Evolutionary conservation across 1,284 basidiomycete genomes (phyloP), one percentile per base, ranked within the genome.

Genomic region (Rhodotorula mucilaginosa): DNA sequence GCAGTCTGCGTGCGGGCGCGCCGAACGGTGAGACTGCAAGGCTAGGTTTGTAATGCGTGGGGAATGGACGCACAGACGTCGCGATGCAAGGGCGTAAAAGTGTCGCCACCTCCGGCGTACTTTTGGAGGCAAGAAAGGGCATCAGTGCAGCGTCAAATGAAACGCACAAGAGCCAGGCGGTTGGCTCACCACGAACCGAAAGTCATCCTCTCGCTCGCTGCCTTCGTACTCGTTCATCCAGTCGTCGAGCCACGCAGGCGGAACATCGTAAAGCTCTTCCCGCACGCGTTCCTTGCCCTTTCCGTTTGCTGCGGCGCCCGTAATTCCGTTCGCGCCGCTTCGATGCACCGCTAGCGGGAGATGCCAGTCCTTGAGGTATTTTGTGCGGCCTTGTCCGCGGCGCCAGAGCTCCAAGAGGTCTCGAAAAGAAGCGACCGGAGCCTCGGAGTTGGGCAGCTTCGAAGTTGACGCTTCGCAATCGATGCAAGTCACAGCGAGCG

Each of bases 301-400:
- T 18, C 47, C n/a, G 8, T 52, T 47, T 61, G 44, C 39, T 19
- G 18, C 56, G 29, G 5, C 18, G 29, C 29, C n/a, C 23, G 6
- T 3, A 8, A 44, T 5, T 44, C 29, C 26, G 51, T 29, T 7
- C 39, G 56, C 47, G 23, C 46, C 54, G 3, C 58, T 5, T 2
- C 44, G 29, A 19, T 58, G 48, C 16, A 66, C 31, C 23, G 23
- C 31, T 26, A 72, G 61, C 66, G 84, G 79, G 0, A 86, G 77
- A 78, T 87, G 86, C 85, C 85, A 87, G 74, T 87, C 86, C 72
- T 86, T 86, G 67, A 86, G 82, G 78, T 87, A 87, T 16, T 84
- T 69, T 13, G 73, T 74, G 0, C 74, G 62, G 0, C 79, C 79
- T 18, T 68, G 44, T 0, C 78, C 81, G 0, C 29, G 44, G 44